Evolutionary conservation across 352 stramenopile species (phyloP).

Genomic region (Phytopythium montanum): DNA sequence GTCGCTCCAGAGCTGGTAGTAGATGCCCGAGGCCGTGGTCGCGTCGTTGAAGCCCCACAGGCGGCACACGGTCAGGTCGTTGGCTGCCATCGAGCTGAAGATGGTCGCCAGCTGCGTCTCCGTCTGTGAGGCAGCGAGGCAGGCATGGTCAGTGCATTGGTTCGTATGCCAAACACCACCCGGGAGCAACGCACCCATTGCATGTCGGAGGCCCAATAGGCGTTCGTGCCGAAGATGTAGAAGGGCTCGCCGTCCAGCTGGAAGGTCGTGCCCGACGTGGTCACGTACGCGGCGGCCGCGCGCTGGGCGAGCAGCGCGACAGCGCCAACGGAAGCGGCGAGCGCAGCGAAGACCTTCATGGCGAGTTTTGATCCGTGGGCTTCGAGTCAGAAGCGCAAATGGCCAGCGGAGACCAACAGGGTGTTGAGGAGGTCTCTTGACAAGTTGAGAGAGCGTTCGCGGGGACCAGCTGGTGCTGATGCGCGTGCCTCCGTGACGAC

Average conservation of each 20-base stretch:
- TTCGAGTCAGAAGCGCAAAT: not conserved
- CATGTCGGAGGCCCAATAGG: conserved; percentile 27
- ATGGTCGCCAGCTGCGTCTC: conserved; percentile 22
- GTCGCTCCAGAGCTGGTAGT: conserved; percentile 28
- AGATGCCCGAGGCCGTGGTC: conserved; percentile 16
- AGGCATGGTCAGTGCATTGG: not conserved
- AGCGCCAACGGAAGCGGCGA: conserved; percentile 11
- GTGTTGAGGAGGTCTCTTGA: not conserved
- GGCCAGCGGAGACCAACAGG: not conserved
- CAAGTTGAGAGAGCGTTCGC: not conserved
- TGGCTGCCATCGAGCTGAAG: conserved; percentile 23
- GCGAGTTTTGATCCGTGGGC: not conserved
- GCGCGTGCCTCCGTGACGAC: not conserved
- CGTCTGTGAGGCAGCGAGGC: conserved; percentile 7
- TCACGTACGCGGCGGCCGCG: conserved; percentile 19
- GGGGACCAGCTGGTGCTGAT: not conserved
- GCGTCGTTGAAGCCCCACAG: conserved; percentile 24
- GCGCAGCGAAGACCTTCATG: conserved; percentile 21
- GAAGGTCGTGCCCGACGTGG: conserved; percentile 25
- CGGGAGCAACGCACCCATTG: conserved; percentile 16
- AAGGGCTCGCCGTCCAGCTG: conserved; percentile 23
- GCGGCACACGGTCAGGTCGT: conserved; percentile 26
- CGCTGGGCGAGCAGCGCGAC: conserved; percentile 8
- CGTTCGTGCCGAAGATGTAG: conserved; percentile 31
- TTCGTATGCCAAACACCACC: not conserved